Conservation (phyloP, 2,329 filamentous ascomycete genomes). For the Plenodomus biglobosus region DNA sequence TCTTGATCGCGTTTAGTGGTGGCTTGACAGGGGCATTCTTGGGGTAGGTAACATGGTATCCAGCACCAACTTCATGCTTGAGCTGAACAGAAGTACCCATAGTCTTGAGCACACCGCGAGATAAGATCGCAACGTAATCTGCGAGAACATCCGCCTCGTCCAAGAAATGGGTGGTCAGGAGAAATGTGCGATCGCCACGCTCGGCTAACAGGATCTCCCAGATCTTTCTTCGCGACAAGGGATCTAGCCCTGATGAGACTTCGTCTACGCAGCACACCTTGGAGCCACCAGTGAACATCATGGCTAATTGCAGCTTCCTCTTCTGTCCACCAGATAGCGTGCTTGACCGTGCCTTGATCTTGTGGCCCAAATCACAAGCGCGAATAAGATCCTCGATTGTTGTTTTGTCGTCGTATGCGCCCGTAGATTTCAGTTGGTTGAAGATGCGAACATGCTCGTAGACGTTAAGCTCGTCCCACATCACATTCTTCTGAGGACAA, state of each 20-base stretch:
- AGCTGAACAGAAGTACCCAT: conserved; percentile 83
- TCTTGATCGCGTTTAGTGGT: conserved; percentile 50
- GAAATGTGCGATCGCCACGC: conserved; percentile 76
- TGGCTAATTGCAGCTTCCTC: conserved; percentile 85
- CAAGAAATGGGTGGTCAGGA: conserved; percentile 89
- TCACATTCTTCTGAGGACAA: conserved; percentile 89
- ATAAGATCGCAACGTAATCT: conserved; percentile 85
- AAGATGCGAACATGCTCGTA: conserved; percentile 83
- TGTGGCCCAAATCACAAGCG: conserved; percentile 73
- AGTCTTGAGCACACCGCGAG: conserved; percentile 78
- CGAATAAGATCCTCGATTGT: conserved; percentile 65
- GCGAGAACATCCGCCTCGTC: conserved; percentile 90
- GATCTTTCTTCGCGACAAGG: conserved; percentile 81
- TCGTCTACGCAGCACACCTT: conserved; percentile 89
- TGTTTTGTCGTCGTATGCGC: conserved; percentile 56
- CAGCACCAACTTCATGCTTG: conserved; percentile 78
- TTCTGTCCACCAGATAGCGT: conserved; percentile 91
- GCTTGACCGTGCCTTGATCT: conserved; percentile 69
- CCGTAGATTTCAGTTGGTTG: conserved; percentile 71
- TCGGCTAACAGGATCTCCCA: conserved; percentile 92
- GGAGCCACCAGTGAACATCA: conserved; percentile 92
- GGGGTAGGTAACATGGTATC: conserved; percentile 68
- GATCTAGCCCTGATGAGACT: conserved; percentile 85
- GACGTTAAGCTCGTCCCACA: conserved; percentile 88
- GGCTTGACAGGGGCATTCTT: conserved; percentile 49